Conservation (phyloP, 495 filamentous ascomycete species). For the Astrothelium subdiscretum region DNA sequence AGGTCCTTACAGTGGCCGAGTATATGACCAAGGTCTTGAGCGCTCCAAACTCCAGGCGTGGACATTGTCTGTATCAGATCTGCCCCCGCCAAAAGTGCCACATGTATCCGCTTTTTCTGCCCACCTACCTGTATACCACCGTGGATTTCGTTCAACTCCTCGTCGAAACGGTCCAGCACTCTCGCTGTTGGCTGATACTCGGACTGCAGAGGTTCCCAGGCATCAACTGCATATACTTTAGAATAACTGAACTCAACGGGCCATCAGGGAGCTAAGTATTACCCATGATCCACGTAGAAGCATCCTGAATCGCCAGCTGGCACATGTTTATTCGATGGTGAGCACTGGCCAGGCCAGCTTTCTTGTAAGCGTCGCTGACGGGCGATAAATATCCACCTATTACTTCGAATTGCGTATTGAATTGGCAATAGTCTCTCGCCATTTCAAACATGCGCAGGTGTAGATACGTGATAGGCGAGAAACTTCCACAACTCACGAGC, state of each 20-base stretch:
- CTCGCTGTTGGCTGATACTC: slow-evolving; percentile 80
- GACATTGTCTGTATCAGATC: slow-evolving; percentile 60
- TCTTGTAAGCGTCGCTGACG: slow-evolving; percentile 82
- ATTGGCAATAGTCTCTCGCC: slow-evolving; percentile 67
- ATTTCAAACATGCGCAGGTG: slow-evolving; percentile 94
- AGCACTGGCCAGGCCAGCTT: slow-evolving; percentile 69
- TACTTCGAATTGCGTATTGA: slow-evolving; percentile 77
- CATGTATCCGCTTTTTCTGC: slow-evolving; percentile 47
- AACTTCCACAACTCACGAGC: slow-evolving; percentile 83
- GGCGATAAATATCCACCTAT: slow-evolving; percentile 73
- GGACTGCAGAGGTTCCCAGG: slow-evolving; percentile 61
- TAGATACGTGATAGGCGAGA: slow-evolving; percentile 75
- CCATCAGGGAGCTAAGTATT: not conserved
- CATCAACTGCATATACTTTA: slow-evolving; percentile 46
- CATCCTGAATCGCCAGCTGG: slow-evolving; percentile 64
- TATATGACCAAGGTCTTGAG: slow-evolving; percentile 75
- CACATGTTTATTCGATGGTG: slow-evolving; percentile 63
- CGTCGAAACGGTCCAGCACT: slow-evolving; percentile 77
- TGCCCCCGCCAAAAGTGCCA: slow-evolving; percentile 65
- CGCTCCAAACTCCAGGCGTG: slow-evolving; percentile 63
- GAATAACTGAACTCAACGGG: no score
- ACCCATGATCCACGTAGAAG: slow-evolving; percentile 65
- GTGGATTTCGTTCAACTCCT: slow-evolving; percentile 73
- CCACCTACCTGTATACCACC: slow-evolving; percentile 58
- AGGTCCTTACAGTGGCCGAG: slow-evolving; percentile 27